A percentile compares a stretch with the other conserved stretches of the same genome.
phyloP scores from a whole-genome alignment of 75 land plant species.

The Cunninghamia lanceolata region DNA sequence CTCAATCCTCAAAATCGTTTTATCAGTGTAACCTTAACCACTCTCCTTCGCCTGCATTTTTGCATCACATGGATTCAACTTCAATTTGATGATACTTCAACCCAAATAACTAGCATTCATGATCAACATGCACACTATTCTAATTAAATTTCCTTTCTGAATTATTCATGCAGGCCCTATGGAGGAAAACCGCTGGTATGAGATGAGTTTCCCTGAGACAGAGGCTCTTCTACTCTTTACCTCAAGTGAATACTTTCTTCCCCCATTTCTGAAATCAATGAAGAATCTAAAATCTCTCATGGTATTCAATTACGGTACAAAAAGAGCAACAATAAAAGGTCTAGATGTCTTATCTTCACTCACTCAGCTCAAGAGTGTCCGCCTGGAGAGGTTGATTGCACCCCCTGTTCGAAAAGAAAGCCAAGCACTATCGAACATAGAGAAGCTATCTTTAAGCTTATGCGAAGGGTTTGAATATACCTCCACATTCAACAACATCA shows the following conservation, averaged over 20 bases:
- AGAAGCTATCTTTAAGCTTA: too few species aligned
- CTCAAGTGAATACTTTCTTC: slow-evolving; percentile 38
- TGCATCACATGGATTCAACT: background rate
- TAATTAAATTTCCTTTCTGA: background rate
- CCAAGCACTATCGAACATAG: too few species aligned
- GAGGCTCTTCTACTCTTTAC: slow-evolving; percentile 54
- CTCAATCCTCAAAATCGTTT: too few species aligned
- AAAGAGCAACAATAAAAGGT: slow-evolving; percentile 21
- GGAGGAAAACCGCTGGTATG: slow-evolving; percentile 43
- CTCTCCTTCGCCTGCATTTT: background rate
- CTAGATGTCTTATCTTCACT: slow-evolving; percentile 29
- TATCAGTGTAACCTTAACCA: too few species aligned
- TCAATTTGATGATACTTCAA: background rate
- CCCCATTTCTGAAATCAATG: slow-evolving; percentile 41
- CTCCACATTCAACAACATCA: too few species aligned
- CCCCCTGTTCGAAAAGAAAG: background rate
- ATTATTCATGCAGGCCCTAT: slow-evolving; percentile 32
- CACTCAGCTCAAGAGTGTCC: slow-evolving; percentile 37
- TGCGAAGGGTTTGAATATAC: too few species aligned
- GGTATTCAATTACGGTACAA: slow-evolving; percentile 23
- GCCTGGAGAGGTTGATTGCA: slow-evolving; percentile 39
- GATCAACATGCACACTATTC: background rate
- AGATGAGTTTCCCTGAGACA: slow-evolving; percentile 44
- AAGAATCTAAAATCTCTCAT: slow-evolving; percentile 42
- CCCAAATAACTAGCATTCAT: background rate